Conservation (phyloP, 805 yeast species). For the Metschnikowia similis region DNA sequence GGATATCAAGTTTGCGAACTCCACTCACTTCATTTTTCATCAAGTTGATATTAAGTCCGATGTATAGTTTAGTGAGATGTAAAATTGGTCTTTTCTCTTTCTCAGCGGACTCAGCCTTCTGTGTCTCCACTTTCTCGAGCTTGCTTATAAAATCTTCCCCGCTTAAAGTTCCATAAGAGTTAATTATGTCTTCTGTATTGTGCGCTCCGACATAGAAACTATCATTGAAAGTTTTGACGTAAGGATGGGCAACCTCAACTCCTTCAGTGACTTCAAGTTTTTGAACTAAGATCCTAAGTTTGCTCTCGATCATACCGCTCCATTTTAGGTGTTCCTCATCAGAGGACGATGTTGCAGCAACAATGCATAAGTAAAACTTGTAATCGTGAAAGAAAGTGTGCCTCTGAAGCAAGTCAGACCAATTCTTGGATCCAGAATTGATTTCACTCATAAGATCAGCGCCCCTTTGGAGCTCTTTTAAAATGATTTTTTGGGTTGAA, state of each 20-base stretch:
- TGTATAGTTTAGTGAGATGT: conserved; percentile 48
- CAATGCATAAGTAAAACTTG: conserved; percentile 80
- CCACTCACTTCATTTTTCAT: not conserved
- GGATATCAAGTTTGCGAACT: conserved; percentile 62
- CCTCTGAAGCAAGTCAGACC: conserved; percentile 73
- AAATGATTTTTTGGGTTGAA: conserved; percentile 79
- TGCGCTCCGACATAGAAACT: conserved; percentile 31
- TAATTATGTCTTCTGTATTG: conserved; percentile 49
- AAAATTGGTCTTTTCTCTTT: conserved; percentile 12
- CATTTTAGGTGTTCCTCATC: conserved; percentile 84
- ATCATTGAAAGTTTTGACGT: conserved; percentile 58
- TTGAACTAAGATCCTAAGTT: conserved; percentile 72
- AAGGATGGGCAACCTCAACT: conserved; percentile 84
- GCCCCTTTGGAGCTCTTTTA: conserved; percentile 53
- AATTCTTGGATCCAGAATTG: conserved; percentile 21
- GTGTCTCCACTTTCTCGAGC: not conserved
- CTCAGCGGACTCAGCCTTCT: not conserved
- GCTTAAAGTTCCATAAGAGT: conserved; percentile 56
- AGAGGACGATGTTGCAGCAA: conserved; percentile 68
- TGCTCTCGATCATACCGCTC: conserved; percentile 92
- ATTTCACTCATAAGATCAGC: not conserved
- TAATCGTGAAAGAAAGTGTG: conserved; percentile 81
- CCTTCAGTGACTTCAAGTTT: conserved; percentile 78
- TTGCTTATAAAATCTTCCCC: conserved; percentile 38
- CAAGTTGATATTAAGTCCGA: conserved; percentile 59